These are phyloP conservation scores for Aphanocladium album DNA, from an alignment of 2,329 filamentous ascomycete genomes.

Conservation along the genomic window DNA sequence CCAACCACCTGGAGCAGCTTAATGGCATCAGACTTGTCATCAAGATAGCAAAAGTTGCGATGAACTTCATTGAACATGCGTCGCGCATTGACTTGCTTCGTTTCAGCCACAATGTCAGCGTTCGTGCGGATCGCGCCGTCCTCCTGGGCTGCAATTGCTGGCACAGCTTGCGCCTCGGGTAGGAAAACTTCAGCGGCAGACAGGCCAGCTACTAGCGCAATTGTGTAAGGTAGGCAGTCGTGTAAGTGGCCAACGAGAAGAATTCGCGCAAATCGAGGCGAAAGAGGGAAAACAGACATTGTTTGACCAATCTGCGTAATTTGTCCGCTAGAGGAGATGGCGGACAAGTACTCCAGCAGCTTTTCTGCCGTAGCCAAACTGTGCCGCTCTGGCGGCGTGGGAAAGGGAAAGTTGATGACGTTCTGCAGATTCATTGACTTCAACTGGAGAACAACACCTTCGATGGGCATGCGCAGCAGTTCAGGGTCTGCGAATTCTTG, in stretches of 20 bases:
- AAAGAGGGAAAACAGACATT: slow-evolving; percentile 84
- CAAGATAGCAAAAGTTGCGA: slow-evolving; percentile 71
- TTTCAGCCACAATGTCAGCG: slow-evolving; percentile 67
- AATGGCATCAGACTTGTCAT: slow-evolving; percentile 80
- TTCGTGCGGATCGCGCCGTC: slow-evolving; percentile 52
- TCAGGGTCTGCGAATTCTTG: slow-evolving; percentile 82
- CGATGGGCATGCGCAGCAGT: slow-evolving; percentile 84
- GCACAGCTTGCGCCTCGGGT: slow-evolving; percentile 71
- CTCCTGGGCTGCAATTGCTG: slow-evolving; percentile 44
- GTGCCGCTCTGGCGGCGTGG: slow-evolving; percentile 75
- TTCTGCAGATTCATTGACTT: slow-evolving; percentile 92
- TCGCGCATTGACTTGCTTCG: slow-evolving; percentile 59
- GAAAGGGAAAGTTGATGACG: slow-evolving; percentile 92
- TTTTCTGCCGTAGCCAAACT: slow-evolving; percentile 80
- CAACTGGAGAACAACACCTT: slow-evolving; percentile 86
- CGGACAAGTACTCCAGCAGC: slow-evolving; percentile 78
- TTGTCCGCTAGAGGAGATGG: slow-evolving; percentile 64
- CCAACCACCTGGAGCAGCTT: slow-evolving; percentile 86
- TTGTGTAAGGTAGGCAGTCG: slow-evolving; percentile 76
- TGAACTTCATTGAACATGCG: slow-evolving; percentile 65
- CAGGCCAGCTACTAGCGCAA: slow-evolving; percentile 81
- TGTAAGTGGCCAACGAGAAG: slow-evolving; percentile 82
- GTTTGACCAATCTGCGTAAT: slow-evolving; percentile 76
- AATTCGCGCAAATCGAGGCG: slow-evolving; percentile 86
- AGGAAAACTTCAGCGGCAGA: slow-evolving; percentile 87